Evolutionary conservation across 2,329 filamentous ascomycete genomes (phyloP), one percentile per base, ranked within the genome.

Genomic region (Scytalidium sp.): DNA sequence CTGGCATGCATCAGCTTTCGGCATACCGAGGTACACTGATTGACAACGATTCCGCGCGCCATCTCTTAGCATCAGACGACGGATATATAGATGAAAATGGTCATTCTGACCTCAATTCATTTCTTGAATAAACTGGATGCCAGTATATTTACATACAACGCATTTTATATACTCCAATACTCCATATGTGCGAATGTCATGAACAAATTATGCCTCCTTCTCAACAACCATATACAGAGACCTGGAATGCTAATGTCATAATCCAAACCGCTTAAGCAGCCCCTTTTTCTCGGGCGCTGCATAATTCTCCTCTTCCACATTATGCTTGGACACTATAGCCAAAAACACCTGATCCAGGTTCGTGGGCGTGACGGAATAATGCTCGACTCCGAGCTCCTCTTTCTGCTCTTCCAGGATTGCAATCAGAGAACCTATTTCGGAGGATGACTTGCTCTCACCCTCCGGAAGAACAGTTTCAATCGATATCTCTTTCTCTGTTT

Each of bases 321-420:
- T 84, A 65, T 95, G 87, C 67, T 84, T 80, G 1, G 85, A 85
- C 0, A 96, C 90, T 63, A 97, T 94, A 21, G 79, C 80, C 65
- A 97, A 69, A 68, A 97, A 97, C 0, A 97, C 91, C 68, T 96
- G 89, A 64, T 97, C 92, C 40, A 97, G 71, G 15, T 90, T 95
- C 17, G 90, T 94, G 20, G 90, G 89, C 50, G 83, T 88, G 56
- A 96, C 90, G 45, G 87, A 90, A 68, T 93, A 97, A 67, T 95
- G 90, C 64, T 90, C 86, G 43, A 96, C 78, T 0, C 88, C 88
- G 22, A 96, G 67, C 3, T 70, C 67, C 19, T 81, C 72, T 60
- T 85, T 88, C 54, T 85, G 76, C 57, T 83, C 80, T 68, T 97
- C 92, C 1, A 96, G 73, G 39, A 85, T 62, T 13, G 85, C 80